Percentiles rank a stretch among this genome's conserved stretches.
Evolutionary conservation across 352 stramenopile species (phyloP).

Genomic region (Aphanomyces stellatus): DNA sequence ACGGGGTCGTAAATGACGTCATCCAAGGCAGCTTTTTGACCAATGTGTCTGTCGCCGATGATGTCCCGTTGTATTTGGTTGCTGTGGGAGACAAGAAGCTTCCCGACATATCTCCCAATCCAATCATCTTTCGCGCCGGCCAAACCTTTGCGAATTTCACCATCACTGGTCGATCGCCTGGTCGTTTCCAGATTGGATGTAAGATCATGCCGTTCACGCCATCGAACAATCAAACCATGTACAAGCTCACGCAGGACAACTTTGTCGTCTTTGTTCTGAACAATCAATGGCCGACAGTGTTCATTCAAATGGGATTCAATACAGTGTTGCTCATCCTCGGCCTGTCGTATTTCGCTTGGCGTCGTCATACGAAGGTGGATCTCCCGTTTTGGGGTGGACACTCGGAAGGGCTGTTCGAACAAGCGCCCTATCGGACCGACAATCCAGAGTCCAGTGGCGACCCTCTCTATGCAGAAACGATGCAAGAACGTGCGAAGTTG

Average conservation of each 20-base stretch:
- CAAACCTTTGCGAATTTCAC: not conserved
- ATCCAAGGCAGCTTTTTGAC: not conserved
- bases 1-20: not conserved
- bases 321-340: conserved; percentile 36
- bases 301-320: conserved; percentile 54
- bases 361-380: conserved; percentile 36
- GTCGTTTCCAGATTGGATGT: not conserved
- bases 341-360: conserved; percentile 53
- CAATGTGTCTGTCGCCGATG: not conserved
- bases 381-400: conserved; percentile 53
- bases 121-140: not conserved
- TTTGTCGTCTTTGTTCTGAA: conserved; percentile 38
- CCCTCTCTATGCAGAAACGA: conserved; percentile 21
- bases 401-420: conserved; percentile 52
- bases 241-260: not conserved
- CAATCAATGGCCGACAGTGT: conserved; percentile 53
- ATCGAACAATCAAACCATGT: not conserved
- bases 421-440: conserved; percentile 18
- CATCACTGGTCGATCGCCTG: not conserved
- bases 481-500: conserved; percentile 32
- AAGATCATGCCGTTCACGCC: not conserved
- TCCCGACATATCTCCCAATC: not conserved
- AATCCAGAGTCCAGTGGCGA: not conserved
- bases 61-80: not conserved
- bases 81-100: not conserved